Evolutionary conservation across 129 eudicot genomes (phyloP).

Genomic region (Ambrosia trifida): DNA sequence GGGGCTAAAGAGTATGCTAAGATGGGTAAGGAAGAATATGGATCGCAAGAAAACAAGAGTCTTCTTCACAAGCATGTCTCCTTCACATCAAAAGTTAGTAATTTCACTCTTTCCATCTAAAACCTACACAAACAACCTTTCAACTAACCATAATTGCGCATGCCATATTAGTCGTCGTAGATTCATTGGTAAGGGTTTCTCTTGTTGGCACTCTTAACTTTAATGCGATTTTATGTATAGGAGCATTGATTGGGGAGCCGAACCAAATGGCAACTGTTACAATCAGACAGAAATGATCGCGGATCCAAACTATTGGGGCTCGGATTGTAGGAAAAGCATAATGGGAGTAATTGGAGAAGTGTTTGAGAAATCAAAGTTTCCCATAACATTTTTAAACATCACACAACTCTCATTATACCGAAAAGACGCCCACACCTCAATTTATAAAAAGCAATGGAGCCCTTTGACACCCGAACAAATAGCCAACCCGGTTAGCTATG

Average conservation of each 20-base stretch:
- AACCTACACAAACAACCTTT: not conserved
- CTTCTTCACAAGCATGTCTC: slow-evolving; percentile 98
- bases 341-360: slow-evolving; percentile 61
- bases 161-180: not conserved
- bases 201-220: not conserved
- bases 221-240: slow-evolving; percentile 32
- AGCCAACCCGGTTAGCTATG: slow-evolving; percentile 65
- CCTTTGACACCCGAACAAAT: slow-evolving; percentile 69
- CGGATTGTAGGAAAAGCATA: slow-evolving; percentile 63
- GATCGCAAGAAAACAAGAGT: slow-evolving; percentile 76
- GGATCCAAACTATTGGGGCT: slow-evolving; percentile 80
- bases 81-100: slow-evolving; percentile 83
- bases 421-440: slow-evolving; percentile 84
- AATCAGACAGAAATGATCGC: slow-evolving; percentile 70
- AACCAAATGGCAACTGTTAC: slow-evolving; percentile 70
- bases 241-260: slow-evolving; percentile 83
- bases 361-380: slow-evolving; percentile 55
- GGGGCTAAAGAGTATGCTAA: slow-evolving; percentile 90
- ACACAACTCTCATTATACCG: slow-evolving; percentile 74
- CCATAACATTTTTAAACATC: slow-evolving; percentile 69
- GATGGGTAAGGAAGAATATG: slow-evolving; percentile 90
- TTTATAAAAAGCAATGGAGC: slow-evolving; percentile 79
- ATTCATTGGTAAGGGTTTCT: not conserved
- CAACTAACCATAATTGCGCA: not conserved
- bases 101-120: not conserved